Evolutionary conservation across 2,329 filamentous ascomycete genomes (phyloP), one percentile per base, ranked within the genome.

Genomic region (Macrophomina tecta): DNA sequence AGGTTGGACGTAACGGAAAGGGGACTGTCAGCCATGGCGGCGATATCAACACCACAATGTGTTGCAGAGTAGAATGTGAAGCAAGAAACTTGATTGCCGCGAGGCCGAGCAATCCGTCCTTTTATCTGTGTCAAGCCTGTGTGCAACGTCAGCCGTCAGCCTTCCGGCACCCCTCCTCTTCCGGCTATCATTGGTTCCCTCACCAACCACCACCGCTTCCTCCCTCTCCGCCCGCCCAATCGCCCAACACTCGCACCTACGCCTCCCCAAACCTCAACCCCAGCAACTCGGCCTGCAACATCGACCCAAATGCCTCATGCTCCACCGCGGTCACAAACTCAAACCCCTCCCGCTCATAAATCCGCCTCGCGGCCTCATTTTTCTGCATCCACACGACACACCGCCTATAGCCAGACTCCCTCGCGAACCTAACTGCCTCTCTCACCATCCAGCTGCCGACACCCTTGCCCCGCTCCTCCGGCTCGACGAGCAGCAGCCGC

Each of bases 401-500:
- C 30, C 40, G 30, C 42, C n/a, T 42, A 48, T 61, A 61, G 2
- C 56, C 56, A 3, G 40, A 40, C 16, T 48, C 56, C 42, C 56
- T 30, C 28, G 56, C 56, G 9, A 61, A 61, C 42, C 18, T 30
- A 6, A 61, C 30, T 2, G 42, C 56, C 30, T 36, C 40, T 9
- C 42, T 32, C 1, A 48, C 56, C 42, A 61, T 9, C 56, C 40
- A 34, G 4, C 11, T 48, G 1, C 56, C 56, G 40, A 61, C 7
- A 1, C 56, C 42, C 42, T 4, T 48, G 9, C 56, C 56, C 11
- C 56, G 7, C 30, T 34, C 56, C 14, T 18, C 11, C 16, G 56
- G 56, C 16, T 61, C 56, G 12, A 61, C 56, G 1, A 61, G 40
- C 8, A 61, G 16, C 14, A 61, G 40, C 14, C 56, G 56, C 28